Evolutionary conservation across 2,329 filamentous ascomycete genomes (phyloP).

Genomic region (Knoxdaviesia proteae): DNA sequence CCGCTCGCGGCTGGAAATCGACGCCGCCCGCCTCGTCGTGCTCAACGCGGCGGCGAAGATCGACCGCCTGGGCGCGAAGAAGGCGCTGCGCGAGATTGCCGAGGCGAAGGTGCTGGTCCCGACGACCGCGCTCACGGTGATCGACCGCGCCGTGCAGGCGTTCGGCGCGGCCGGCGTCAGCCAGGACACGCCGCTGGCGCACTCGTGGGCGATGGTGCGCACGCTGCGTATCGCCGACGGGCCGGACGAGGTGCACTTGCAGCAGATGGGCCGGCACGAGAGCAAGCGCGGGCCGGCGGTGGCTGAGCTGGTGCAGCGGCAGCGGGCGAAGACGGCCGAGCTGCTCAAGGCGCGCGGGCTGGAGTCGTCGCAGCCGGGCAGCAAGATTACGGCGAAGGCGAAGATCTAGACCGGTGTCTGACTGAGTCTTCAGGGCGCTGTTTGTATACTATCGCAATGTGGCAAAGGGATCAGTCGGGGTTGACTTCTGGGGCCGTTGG

Average conservation of each 20-base stretch:
- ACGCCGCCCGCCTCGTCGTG: constrained; percentile 72
- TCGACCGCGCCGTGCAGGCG: constrained; percentile 84
- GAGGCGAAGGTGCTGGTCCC: constrained; percentile 89
- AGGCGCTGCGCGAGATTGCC: constrained; percentile 79
- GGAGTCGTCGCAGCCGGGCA: constrained; percentile 25
- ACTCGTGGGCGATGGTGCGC: constrained; percentile 60
- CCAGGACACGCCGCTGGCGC: constrained; percentile 82
- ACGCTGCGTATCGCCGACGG: constrained; percentile 80
- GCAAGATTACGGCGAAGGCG: constrained; percentile 24
- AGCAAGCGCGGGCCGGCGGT: constrained; percentile 46
- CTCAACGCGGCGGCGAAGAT: constrained; percentile 92
- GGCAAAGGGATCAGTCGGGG: no score
- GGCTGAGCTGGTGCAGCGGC: constrained; percentile 38
- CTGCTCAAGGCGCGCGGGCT: constrained; percentile 39
- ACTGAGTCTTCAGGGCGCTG: constrained; percentile 2
- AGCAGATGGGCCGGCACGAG: constrained; percentile 65
- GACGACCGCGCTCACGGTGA: constrained; percentile 59
- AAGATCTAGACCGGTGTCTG: constrained; percentile 19
- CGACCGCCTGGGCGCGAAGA: constrained; percentile 73
- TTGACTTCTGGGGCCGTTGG: not conserved
- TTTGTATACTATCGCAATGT: not conserved
- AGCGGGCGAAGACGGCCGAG: constrained; percentile 43
- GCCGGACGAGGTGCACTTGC: constrained; percentile 83
- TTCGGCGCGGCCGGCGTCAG: constrained; percentile 80
- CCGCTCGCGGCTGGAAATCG: constrained; percentile 79